phyloP scores from a whole-genome alignment of 2,329 filamentous ascomycete species.

The Colletotrichum viniferum region DNA sequence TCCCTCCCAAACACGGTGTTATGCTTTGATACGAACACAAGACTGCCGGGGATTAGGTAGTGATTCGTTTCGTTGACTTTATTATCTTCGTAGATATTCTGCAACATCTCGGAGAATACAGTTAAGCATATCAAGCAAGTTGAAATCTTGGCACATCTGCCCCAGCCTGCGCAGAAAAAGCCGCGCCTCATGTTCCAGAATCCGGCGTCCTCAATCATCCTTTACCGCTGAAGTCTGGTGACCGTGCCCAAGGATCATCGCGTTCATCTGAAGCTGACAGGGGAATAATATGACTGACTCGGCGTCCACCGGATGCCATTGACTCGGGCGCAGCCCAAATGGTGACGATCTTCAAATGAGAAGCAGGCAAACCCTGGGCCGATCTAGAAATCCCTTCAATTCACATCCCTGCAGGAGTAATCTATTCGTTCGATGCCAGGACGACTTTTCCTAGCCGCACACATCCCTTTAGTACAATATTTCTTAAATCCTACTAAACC shows the following conservation, averaged over 20 bases:
- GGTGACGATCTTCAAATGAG: background rate
- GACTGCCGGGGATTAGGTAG: background rate
- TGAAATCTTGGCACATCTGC: background rate
- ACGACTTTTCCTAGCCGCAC: background rate
- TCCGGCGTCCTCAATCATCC: background rate
- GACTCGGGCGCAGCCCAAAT: background rate
- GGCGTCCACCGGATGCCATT: background rate
- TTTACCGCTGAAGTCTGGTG: background rate
- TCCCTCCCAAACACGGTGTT: background rate
- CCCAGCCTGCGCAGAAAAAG: background rate
- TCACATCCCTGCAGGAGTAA: background rate
- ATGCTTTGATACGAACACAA: background rate
- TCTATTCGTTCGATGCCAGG: fast-evolving
- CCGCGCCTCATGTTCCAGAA: background rate
- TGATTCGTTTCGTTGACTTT: background rate
- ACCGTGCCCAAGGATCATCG: background rate
- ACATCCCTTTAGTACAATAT: fast-evolving
- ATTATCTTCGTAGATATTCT: background rate
- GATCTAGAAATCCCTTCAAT: background rate
- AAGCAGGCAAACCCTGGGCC: background rate
- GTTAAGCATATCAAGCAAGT: background rate
- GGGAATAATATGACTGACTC: background rate
- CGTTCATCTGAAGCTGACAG: background rate
- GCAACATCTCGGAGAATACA: background rate
- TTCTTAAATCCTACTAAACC: background rate